Percentiles rank a stretch among this genome's conserved stretches.
Conservation (phyloP, 345 rosid genomes). For the Orychophragmus violaceus region DNA sequence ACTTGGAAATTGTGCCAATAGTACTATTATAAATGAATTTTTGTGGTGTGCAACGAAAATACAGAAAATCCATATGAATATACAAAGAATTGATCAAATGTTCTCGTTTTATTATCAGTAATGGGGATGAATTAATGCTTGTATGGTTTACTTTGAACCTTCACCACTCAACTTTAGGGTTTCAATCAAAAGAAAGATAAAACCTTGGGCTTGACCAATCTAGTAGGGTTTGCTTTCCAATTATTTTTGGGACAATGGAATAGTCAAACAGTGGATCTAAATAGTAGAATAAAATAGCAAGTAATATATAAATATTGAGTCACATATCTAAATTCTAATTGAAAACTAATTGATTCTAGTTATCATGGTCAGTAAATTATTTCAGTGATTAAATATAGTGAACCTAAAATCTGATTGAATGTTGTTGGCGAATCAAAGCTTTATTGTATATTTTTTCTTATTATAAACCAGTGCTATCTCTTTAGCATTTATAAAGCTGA, state of each 20-base stretch:
- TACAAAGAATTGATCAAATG: not conserved
- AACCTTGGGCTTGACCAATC: constrained; percentile 22
- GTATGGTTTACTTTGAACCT: constrained; percentile 13
- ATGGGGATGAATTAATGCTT: constrained; percentile 3
- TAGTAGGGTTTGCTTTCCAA: constrained; percentile 17
- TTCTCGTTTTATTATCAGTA: not conserved
- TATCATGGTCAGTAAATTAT: not conserved
- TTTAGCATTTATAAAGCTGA: constrained; percentile 30
- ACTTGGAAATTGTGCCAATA: not conserved
- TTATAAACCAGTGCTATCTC: not conserved
- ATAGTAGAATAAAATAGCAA: not conserved
- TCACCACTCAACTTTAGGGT: constrained; percentile 23
- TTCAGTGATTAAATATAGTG: not conserved
- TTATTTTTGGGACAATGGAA: not conserved
- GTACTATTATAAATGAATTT: not conserved
- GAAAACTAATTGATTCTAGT: not conserved
- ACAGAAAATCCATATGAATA: not conserved
- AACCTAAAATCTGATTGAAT: not conserved
- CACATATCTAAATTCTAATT: not conserved
- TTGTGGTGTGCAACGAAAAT: not conserved
- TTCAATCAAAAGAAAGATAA: constrained; percentile 18
- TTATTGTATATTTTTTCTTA: not conserved
- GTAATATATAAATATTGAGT: not conserved
- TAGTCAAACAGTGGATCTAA: not conserved
- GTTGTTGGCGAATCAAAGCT: constrained; percentile 3